A percentile compares a stretch with the other conserved stretches of the same genome.
Conservation (phyloP, 192 early-diverging fungal genomes). For the Backusella westeae region DNA sequence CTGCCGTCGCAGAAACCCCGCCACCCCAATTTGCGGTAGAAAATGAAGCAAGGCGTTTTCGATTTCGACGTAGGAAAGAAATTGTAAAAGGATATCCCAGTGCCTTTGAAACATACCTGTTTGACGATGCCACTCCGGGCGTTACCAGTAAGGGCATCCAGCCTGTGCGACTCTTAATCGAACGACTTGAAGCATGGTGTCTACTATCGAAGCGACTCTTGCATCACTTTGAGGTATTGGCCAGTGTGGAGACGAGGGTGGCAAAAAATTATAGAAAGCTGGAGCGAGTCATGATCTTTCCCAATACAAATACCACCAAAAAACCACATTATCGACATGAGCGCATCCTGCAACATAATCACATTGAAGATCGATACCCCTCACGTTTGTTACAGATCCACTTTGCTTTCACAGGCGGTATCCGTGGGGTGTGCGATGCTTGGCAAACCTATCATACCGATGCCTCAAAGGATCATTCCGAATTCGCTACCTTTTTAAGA, state of each 20-base stretch:
- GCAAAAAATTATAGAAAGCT: slow-evolving; percentile 22
- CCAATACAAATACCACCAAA: neutral
- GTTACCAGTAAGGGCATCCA: slow-evolving; percentile 8
- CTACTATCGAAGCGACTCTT: slow-evolving; percentile 8
- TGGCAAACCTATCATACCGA: slow-evolving; percentile 23
- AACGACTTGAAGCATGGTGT: slow-evolving; percentile 28
- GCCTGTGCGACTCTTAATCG: slow-evolving; percentile 19
- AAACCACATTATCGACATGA: neutral
- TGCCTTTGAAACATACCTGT: slow-evolving; percentile 3
- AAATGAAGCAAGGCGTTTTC: neutral
- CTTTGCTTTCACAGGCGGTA: slow-evolving; percentile 12
- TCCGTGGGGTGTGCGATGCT: slow-evolving; percentile 21
- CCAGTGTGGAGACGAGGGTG: slow-evolving; percentile 9
- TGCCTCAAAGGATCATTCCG: slow-evolving; percentile 7
- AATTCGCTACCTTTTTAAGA: slow-evolving; percentile 17
- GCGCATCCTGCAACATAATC: neutral
- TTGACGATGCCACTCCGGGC: neutral
- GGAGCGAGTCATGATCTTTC: neutral
- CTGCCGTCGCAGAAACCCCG: neutral
- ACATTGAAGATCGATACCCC: neutral
- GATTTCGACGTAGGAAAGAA: neutral
- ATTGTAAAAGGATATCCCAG: neutral
- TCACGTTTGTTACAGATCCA: slow-evolving; percentile 9
- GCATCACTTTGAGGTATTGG: slow-evolving; percentile 18
- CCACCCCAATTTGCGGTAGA: slow-evolving; percentile 12